Evolutionary conservation across 2,329 filamentous ascomycete species (phyloP).

Genomic region (Aspergillus ochraceus): DNA sequence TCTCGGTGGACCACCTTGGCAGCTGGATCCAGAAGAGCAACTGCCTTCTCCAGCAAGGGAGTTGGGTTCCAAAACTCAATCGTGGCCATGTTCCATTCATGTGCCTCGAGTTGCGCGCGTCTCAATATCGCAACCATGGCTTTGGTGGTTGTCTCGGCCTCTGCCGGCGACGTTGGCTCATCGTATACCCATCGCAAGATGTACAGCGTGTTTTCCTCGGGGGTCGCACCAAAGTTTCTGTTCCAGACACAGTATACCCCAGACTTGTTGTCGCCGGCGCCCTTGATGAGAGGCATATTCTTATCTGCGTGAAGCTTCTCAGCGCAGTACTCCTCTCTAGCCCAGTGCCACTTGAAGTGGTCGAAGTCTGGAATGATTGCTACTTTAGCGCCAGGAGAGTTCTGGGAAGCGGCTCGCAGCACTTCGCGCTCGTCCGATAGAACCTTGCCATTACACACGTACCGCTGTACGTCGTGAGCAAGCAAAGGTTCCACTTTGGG

Average conservation of each 20-base stretch:
- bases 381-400: constrained; percentile 52
- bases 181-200: constrained; percentile 46
- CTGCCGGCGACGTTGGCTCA: constrained; percentile 38
- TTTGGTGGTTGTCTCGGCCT: constrained; percentile 51
- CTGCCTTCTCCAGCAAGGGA: constrained; percentile 49
- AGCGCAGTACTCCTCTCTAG: constrained; percentile 76
- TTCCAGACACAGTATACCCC: constrained; percentile 44
- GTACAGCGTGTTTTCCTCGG: constrained; percentile 41
- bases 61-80: constrained; percentile 85
- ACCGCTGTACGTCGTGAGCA: constrained; percentile 33
- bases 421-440: constrained; percentile 65
- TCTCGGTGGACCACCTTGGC: constrained; percentile 46
- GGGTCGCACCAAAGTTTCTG: constrained; percentile 38
- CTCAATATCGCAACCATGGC: constrained; percentile 64
- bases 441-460: constrained; percentile 62
- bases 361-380: constrained; percentile 69
- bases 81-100: constrained; percentile 66
- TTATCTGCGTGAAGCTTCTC: constrained; percentile 59
- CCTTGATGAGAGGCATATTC: constrained; percentile 60
- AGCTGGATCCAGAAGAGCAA: constrained; percentile 37
- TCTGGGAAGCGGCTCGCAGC: constrained; percentile 51
- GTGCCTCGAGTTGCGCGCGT: constrained; percentile 69
- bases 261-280: constrained; percentile 60
- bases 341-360: constrained; percentile 73
- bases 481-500: constrained; percentile 33